A percentile compares a stretch with the other conserved stretches of the same genome.
Evolutionary conservation across 73 alveolate species (phyloP).

Genomic region (Paramecium bursaria): DNA sequence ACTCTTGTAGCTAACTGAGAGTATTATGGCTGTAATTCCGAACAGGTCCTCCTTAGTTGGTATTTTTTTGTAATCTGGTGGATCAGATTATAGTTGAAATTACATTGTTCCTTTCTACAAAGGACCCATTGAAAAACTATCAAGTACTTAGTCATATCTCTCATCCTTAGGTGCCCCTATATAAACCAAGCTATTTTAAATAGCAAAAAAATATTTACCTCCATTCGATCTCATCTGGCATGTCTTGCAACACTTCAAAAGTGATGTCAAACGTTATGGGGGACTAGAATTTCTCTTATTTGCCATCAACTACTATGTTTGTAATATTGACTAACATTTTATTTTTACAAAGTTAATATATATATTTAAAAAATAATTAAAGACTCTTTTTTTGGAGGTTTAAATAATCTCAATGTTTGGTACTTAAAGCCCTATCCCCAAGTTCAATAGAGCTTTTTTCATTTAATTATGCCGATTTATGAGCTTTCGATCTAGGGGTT

Average conservation of each 20-base stretch:
- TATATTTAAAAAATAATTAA: too few relatives aligned
- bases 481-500: too few relatives aligned
- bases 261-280: slow-evolving; percentile 88
- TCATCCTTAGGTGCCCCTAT: slow-evolving; percentile 95
- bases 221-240: slow-evolving; percentile 90
- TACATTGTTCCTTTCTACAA: slow-evolving; percentile 88
- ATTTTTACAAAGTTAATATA: too few relatives aligned
- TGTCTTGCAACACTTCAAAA: slow-evolving; percentile 87
- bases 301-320: slow-evolving; percentile 87
- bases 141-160: slow-evolving; percentile 90
- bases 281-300: slow-evolving; percentile 86
- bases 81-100: slow-evolving; percentile 87
- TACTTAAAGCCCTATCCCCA: too few relatives aligned
- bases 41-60: slow-evolving; percentile 88
- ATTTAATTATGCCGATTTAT: too few relatives aligned
- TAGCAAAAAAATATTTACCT: slow-evolving; percentile 55
- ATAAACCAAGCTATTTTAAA: slow-evolving; percentile 74
- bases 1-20: slow-evolving; percentile 90
- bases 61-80: slow-evolving; percentile 91
- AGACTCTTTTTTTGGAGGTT: too few relatives aligned
- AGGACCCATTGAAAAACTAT: slow-evolving; percentile 91
- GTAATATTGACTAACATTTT: slow-evolving; percentile 92
- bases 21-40: slow-evolving; percentile 97
- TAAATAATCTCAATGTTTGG: too few relatives aligned
- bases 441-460: too few relatives aligned